Evolutionary conservation across 2,329 filamentous ascomycete genomes (phyloP), one percentile per base, ranked within the genome.

Genomic region (Aspergillus brunneoviolaceus): DNA sequence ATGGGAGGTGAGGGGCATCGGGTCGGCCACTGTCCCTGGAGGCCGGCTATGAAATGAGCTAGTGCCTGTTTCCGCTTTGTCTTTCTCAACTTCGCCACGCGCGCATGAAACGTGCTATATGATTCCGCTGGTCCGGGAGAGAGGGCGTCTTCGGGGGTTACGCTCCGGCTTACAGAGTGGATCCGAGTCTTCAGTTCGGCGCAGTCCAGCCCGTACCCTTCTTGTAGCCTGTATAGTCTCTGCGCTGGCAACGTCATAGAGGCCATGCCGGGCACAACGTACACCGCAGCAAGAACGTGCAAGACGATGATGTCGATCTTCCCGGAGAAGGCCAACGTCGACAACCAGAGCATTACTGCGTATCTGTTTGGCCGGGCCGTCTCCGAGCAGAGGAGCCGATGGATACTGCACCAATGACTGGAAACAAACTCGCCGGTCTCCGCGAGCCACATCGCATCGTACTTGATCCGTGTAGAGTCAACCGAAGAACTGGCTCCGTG

Each of bases 301-400:
- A 74, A 27, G 16, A 72, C 60, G 19, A 55, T 35, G 63, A 72
- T 69, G 31, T 69, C 57, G 12, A 61, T 31, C n/a, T 63, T 49
- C 11, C 65, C 51, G 2, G 67, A 61, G 56, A 70, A 73, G 2
- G 69, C 69, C 60, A 74, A 53, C 6, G 67, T 65, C 31, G 67
- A 65, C 25, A 75, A 60, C 69, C 66, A 72, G 12, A 70, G 66
- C 67, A 74, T 72, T 10, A 74, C 29, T 14, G 64, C 65, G 51
- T 65, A 69, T 49, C 64, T 70, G 51, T 70, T 60, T 6, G 52
- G 49, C 4, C 29, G 59, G 31, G 25, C 31, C 11, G 9, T 50
- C 49, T 45, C 58, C 55, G 51, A 63, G 48, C 54, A 56, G n/a
- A 72, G 55, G 10, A 63, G 29, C 35, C 31, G 33, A 31, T 72